These are phyloP conservation scores for Alloteropsis semialata DNA, from an alignment of 176 grass and related monocot genomes.

Conservation along the genomic window DNA sequence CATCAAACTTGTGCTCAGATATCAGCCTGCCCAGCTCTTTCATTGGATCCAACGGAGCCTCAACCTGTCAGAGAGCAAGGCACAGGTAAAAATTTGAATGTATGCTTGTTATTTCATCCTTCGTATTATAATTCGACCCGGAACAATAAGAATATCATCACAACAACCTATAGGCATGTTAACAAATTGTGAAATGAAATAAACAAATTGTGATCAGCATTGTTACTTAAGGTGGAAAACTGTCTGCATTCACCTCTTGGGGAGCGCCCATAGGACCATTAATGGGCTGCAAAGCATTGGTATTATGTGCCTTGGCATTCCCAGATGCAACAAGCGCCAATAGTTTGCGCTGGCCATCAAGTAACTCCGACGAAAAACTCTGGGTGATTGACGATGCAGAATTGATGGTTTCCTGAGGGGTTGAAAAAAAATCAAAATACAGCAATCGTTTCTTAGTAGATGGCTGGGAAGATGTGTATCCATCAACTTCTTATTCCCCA, in stretches of 20 bases:
- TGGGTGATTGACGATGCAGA: slow-evolving; percentile 88
- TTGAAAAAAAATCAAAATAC: slow-evolving; percentile 17
- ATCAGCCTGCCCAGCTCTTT: slow-evolving; percentile 82
- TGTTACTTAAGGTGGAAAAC: background rate
- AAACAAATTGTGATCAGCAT: slow-evolving; percentile 3
- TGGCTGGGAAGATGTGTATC: background rate
- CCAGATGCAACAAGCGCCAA: slow-evolving; percentile 74
- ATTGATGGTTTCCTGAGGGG: slow-evolving; percentile 66
- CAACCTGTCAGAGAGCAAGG: slow-evolving; percentile 43
- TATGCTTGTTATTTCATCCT: background rate
- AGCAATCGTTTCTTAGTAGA: background rate
- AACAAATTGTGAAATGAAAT: background rate
- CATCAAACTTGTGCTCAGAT: slow-evolving; percentile 79
- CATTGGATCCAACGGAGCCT: slow-evolving; percentile 78
- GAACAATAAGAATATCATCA: background rate
- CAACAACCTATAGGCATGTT: background rate
- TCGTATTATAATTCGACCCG: background rate
- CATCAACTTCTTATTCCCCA: background rate
- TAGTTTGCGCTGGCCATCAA: slow-evolving; percentile 80
- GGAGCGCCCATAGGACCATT: slow-evolving; percentile 67
- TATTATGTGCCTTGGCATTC: slow-evolving; percentile 50
- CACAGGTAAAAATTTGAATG: background rate
- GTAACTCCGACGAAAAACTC: slow-evolving; percentile 75
- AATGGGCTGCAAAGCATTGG: slow-evolving; percentile 52
- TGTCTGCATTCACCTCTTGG: slow-evolving; percentile 48